Evolutionary conservation across 257 asterid genomes (phyloP).

Genomic region (Salvia splendens): DNA sequence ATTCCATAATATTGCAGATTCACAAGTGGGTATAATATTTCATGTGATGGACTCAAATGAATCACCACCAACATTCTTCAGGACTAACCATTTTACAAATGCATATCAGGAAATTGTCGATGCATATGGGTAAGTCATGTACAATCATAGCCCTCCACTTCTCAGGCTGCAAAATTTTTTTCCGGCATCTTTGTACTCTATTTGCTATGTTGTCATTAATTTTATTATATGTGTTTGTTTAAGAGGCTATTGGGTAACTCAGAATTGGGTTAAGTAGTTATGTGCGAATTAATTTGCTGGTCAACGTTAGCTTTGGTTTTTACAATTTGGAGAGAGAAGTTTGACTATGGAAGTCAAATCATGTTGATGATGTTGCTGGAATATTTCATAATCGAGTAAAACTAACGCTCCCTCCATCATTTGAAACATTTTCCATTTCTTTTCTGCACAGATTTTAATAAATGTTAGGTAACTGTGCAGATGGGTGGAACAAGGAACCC

Average conservation of each 20-base stretch:
- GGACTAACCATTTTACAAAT: conserved; percentile 68
- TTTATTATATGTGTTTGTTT: conserved; percentile 21
- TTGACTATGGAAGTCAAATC: neutral
- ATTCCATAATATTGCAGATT: conserved; percentile 51
- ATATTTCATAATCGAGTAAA: neutral
- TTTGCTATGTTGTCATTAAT: neutral
- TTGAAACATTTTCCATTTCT: no score
- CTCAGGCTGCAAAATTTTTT: conserved; percentile 7
- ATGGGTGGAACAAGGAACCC: no score
- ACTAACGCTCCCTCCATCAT: neutral
- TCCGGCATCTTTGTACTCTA: neutral
- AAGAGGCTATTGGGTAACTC: neutral
- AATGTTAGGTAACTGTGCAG: no score
- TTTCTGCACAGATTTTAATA: no score
- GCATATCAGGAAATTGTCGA: conserved; percentile 94
- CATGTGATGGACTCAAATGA: conserved; percentile 80
- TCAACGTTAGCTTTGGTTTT: neutral
- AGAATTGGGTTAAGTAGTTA: neutral
- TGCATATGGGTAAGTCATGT: conserved; percentile 86
- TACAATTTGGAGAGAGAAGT: neutral
- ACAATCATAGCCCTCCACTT: conserved; percentile 28
- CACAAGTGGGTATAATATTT: conserved; percentile 89
- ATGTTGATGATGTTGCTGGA: neutral
- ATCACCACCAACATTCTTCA: conserved; percentile 88
- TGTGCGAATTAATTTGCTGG: neutral